Evolutionary conservation across 495 filamentous ascomycete species (phyloP), one percentile per base, ranked within the genome.

Genomic region (Talaromyces wortmannii): DNA sequence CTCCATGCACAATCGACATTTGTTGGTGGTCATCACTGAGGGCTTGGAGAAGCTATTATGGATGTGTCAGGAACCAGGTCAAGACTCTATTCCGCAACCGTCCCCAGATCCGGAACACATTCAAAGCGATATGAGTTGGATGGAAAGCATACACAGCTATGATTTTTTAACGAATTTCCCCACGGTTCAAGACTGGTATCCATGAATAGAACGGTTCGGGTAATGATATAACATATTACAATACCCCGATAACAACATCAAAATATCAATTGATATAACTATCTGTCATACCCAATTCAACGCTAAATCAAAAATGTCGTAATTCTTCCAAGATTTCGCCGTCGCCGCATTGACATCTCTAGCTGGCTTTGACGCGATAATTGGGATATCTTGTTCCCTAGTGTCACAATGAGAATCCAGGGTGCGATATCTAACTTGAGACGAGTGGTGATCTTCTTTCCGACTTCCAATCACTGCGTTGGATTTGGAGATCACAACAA

Each of bases 391-490:
- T 54, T 66, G 63, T 55, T 72, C 69, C 12, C 64, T 69, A 29
- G 70, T 31, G 3, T 68, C 67, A 5, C 67, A 68, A 49, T 72
- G 69, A 2, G 69, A 71, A 15, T 68, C 61, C 42, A 72, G 54
- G 13, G 55, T 52, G 50, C 69, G 68, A 23, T 59, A 60, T 48
- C 50, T 59, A 16, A 72, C 47, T 2, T 63, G 47, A 2, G 61
- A 62, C 18, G 71, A 55, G 55, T 71, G 65, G 45, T 71, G 68
- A 18, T 71, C 63, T 7, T 50, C 53, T 49, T 58, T 57, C 16
- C 58, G 61, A 31, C 57, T 59, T 12, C 69, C 68, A 42, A 71
- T 61, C 17, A 71, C 67, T 12, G 66, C 60, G 48, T 67, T 52
- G 0, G 51, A 23, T n/a, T 57, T 59, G 2, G 67, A 57, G 31